Evolutionary conservation across 75 land plant species (phyloP).

Genomic region (Picea sitchensis): DNA sequence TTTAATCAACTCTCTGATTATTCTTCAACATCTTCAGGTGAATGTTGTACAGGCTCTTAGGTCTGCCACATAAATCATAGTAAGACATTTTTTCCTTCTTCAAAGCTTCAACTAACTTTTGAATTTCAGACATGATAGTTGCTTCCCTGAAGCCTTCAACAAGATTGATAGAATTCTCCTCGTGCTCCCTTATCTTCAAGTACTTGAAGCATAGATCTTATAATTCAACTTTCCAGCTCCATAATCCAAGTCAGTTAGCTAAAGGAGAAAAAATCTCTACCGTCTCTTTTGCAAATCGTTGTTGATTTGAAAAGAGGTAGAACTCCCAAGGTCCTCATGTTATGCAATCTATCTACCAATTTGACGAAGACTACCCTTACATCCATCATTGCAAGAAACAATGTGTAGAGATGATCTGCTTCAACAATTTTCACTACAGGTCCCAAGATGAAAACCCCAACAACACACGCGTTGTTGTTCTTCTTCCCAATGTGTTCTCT

Average conservation of each 20-base stretch:
- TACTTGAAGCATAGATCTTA: constrained; percentile 90
- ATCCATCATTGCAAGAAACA: constrained; percentile 97
- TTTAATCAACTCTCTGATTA: too few relatives aligned
- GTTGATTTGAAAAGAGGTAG: constrained; percentile 60
- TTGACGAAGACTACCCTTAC: constrained; percentile 91
- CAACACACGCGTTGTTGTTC: too few relatives aligned
- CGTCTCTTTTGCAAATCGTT: constrained; percentile 90
- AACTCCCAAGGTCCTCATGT: constrained; percentile 91
- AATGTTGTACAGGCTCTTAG: constrained; percentile 91
- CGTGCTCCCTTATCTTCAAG: constrained; percentile 57
- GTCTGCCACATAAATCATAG: constrained; percentile 69
- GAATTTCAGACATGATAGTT: constrained; percentile 59
- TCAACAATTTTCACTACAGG: constrained; percentile 41
- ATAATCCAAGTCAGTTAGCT: constrained; percentile 90
- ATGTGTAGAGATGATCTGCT: constrained; percentile 86
- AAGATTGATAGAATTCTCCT: constrained; percentile 62
- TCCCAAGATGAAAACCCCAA: too few relatives aligned
- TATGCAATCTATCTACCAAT: constrained; percentile 92
- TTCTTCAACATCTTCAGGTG: constrained; percentile 78
- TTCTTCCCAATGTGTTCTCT: too few relatives aligned
- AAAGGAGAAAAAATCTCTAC: constrained; percentile 89
- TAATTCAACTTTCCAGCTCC: constrained; percentile 90
- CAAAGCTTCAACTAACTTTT: constrained; percentile 64
- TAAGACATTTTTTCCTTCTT: constrained; percentile 43
- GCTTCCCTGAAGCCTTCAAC: constrained; percentile 61